phyloP scores from a whole-genome alignment of 768 basidiomycete genomes.

The Lactarius vividus region DNA sequence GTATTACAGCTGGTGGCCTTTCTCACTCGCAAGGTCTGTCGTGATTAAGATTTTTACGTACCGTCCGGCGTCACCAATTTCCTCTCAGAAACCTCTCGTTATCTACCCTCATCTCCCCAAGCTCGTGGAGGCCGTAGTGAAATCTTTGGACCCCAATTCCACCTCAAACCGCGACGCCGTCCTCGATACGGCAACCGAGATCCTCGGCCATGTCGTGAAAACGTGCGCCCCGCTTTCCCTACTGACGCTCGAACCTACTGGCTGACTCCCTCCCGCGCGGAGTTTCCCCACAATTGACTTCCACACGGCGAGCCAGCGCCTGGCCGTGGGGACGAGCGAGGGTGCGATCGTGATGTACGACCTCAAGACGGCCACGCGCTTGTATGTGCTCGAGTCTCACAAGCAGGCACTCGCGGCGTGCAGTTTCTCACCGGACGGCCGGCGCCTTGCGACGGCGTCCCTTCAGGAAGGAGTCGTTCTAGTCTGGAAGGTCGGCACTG shows the following conservation, averaged over 20 bases:
- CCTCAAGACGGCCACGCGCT: slow-evolving; percentile 88
- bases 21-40: slow-evolving; percentile 77
- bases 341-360: slow-evolving; percentile 96
- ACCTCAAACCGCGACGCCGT: slow-evolving; percentile 77
- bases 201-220: slow-evolving; percentile 90
- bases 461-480: slow-evolving; percentile 80
- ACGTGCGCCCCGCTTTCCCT: slow-evolving; percentile 51
- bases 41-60: background rate
- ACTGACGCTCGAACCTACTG: background rate
- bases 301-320: slow-evolving; percentile 78
- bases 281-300: slow-evolving; percentile 96
- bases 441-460: slow-evolving; percentile 82
- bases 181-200: slow-evolving; percentile 88
- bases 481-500: slow-evolving; percentile 95
- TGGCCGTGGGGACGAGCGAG: slow-evolving; percentile 92
- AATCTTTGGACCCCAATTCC: slow-evolving; percentile 90
- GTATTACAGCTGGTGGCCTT: slow-evolving; percentile 94
- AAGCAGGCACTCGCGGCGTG: slow-evolving; percentile 76
- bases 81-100: slow-evolving; percentile 72
- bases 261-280: background rate
- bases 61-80: background rate
- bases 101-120: slow-evolving; percentile 81
- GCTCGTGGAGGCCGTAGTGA: slow-evolving; percentile 92
- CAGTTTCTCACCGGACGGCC: slow-evolving; percentile 91
- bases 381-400: slow-evolving; percentile 95